Conservation (phyloP, 306 rosid genomes). For the Quercus parvula region DNA sequence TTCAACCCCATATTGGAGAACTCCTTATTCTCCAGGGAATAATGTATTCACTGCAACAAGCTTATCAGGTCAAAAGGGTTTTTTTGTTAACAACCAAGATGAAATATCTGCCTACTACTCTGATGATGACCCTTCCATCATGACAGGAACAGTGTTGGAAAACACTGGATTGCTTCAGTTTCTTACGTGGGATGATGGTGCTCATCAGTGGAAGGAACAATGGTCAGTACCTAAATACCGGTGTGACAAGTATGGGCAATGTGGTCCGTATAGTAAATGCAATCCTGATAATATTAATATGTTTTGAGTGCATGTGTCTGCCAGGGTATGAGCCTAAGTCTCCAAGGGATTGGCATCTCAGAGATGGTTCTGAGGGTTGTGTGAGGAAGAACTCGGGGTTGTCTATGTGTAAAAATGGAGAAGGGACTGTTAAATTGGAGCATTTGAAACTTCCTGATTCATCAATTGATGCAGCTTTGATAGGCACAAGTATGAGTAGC, state of each 20-base stretch:
- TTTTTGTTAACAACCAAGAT: too few species aligned
- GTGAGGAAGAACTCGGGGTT: not conserved
- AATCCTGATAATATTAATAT: not conserved
- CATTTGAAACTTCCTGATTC: not conserved
- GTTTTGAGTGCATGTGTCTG: not conserved
- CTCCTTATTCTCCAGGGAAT: too few species aligned
- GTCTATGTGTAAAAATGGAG: slow-evolving; percentile 13
- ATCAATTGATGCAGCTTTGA: not conserved
- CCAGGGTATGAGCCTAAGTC: slow-evolving; percentile 14
- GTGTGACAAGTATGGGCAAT: not conserved
- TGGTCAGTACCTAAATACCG: not conserved
- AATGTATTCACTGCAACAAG: not conserved
- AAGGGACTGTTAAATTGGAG: not conserved
- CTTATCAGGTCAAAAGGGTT: too few species aligned
- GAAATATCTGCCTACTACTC: too few species aligned
- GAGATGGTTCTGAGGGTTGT: slow-evolving; percentile 14
- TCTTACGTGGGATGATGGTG: too few species aligned
- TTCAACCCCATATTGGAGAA: too few species aligned
- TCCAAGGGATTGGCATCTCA: slow-evolving; percentile 1
- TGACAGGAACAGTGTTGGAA: too few species aligned
- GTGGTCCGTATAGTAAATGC: not conserved
- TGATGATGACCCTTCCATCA: too few species aligned
- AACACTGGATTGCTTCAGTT: too few species aligned
- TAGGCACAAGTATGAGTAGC: not conserved
- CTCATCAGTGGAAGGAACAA: not conserved